These are phyloP conservation scores for Candida railenensis DNA, from an alignment of 805 yeast species.

Conservation along the genomic window DNA sequence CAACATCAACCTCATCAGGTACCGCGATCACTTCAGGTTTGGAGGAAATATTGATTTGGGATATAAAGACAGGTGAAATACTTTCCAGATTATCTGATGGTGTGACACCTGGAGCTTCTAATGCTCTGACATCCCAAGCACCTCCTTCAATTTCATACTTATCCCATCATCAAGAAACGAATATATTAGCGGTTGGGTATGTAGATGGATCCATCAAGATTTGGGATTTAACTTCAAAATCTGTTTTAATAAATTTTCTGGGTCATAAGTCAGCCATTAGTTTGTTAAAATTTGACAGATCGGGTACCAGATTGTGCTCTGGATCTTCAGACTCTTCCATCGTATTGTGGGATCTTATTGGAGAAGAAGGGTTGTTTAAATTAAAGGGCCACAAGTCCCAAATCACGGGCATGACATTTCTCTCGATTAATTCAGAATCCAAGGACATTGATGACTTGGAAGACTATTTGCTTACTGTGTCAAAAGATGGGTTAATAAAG, in stretches of 20 bases:
- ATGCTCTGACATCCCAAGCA: conserved; percentile 59
- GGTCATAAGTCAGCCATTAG: conserved; percentile 92
- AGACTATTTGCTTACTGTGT: conserved; percentile 71
- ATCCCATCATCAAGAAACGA: conserved; percentile 58
- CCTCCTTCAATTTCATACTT: conserved; percentile 65
- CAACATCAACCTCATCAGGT: conserved; percentile 50
- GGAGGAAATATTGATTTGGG: conserved; percentile 88
- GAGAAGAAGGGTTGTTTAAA: conserved; percentile 85
- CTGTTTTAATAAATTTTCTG: conserved; percentile 75
- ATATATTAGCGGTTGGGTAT: conserved; percentile 84
- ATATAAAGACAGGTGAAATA: conserved; percentile 83
- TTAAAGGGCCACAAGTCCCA: conserved; percentile 87
- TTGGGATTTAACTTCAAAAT: conserved; percentile 84
- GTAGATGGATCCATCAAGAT: conserved; percentile 84
- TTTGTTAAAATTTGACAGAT: conserved; percentile 63
- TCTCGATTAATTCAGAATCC: conserved; percentile 29
- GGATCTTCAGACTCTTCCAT: conserved; percentile 85
- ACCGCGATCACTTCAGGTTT: conserved; percentile 76
- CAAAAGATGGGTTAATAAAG: conserved; percentile 89
- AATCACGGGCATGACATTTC: conserved; percentile 70
- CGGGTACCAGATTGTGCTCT: conserved; percentile 82
- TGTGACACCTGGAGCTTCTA: conserved; percentile 67
- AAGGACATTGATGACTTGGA: conserved; percentile 50
- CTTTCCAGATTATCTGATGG: conserved; percentile 59
- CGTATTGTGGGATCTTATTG: conserved; percentile 92